These are phyloP conservation scores for Aspergillus neoniger DNA, from an alignment of 2,329 filamentous ascomycete genomes.

Conservation along the genomic window DNA sequence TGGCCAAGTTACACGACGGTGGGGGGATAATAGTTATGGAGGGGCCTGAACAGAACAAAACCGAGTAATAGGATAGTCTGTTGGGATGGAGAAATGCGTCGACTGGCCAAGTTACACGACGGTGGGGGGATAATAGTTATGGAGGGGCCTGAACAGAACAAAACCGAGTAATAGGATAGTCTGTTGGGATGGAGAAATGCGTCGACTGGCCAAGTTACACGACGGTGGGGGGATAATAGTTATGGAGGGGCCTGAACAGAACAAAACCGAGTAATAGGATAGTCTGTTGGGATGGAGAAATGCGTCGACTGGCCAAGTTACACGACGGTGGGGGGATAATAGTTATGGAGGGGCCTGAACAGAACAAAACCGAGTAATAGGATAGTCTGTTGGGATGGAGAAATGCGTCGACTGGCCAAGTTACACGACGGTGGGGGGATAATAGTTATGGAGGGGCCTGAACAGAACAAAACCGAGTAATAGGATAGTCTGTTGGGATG, in stretches of 20 bases:
- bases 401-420: neutral
- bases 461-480: neutral
- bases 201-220: neutral
- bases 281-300: too few species aligned
- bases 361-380: neutral
- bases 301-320: neutral
- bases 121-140: neutral
- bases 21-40: neutral
- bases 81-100: neutral
- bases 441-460: neutral
- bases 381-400: too few species aligned
- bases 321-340: neutral
- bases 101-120: neutral
- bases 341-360: neutral
- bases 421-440: neutral
- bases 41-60: neutral
- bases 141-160: neutral
- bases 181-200: neutral
- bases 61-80: neutral
- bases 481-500: too few species aligned
- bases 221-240: neutral
- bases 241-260: neutral
- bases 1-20: neutral
- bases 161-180: neutral
- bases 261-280: neutral